These are phyloP conservation scores for Blastocladiella emersonii DNA, from an alignment of 371 early-diverging fungal species.

Conservation along the genomic window DNA sequence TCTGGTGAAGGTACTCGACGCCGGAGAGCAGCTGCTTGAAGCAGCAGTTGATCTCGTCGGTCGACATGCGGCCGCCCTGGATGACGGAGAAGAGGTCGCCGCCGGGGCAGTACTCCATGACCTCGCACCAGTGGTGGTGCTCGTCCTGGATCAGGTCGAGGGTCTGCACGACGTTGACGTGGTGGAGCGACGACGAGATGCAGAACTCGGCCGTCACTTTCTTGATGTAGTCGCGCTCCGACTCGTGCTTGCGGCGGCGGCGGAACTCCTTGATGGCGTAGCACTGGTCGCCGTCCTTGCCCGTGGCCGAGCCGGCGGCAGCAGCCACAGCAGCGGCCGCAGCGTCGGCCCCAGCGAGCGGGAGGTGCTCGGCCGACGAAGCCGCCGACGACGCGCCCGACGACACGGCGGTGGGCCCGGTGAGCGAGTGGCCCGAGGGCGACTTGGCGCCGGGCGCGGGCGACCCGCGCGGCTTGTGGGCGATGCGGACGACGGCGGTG, in stretches of 20 bases:
- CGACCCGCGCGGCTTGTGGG: not conserved
- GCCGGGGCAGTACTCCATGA: conserved; percentile 50
- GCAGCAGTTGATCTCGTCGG: conserved; percentile 58
- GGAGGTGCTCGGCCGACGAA: too few species aligned
- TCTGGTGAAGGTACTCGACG: conserved; percentile 72
- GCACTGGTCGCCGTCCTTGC: too few species aligned
- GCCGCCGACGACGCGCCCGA: not conserved
- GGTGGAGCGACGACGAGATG: conserved; percentile 64
- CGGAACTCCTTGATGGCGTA: conserved; percentile 48
- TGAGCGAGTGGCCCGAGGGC: not conserved
- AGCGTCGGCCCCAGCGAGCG: too few species aligned
- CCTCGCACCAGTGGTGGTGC: conserved; percentile 23
- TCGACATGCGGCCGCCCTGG: conserved; percentile 18
- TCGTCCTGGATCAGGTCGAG: conserved; percentile 68
- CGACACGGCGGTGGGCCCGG: not conserved
- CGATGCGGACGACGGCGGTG: conserved; percentile 8
- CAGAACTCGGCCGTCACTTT: conserved; percentile 72
- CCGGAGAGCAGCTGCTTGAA: conserved; percentile 86
- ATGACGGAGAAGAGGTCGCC: conserved; percentile 67
- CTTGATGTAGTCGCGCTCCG: conserved; percentile 51
- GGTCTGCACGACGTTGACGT: conserved; percentile 71
- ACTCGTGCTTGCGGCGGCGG: conserved; percentile 36
- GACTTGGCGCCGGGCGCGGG: not conserved
- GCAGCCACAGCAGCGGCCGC: too few species aligned
- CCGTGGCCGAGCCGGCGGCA: too few species aligned